Evolutionary conservation across 2,329 filamentous ascomycete species (phyloP), one percentile per base, ranked within the genome.

Genomic region (Trichoderma lentiforme): DNA sequence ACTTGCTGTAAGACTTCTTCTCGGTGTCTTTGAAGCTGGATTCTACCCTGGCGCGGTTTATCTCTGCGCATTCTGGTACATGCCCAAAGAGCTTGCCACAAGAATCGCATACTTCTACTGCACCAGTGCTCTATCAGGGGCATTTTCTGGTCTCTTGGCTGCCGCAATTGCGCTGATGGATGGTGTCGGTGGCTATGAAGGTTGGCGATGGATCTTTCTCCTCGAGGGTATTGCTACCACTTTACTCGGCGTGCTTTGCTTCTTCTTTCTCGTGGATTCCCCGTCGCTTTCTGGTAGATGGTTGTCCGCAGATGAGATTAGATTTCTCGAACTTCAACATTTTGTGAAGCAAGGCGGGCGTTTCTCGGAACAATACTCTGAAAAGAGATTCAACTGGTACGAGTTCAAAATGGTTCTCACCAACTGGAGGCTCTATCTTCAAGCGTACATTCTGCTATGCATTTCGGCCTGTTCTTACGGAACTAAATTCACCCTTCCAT

Each of bases 41-140:
- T 93, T 94, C 86, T 93, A 93, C 43, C 81, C 81, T 0, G 81
- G 65, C 81, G 84, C 82, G 58, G 87, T 92, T 78, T 92, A 94
- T 78, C 83, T 95, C 6, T 90, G 94, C 73, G 90, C 92, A 71
- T 95, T 95, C 90, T 97, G 93, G 94, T 98, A 98, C 77, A 90
- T 91, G 72, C 90, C 95, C 72, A 85, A 86, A 61, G 95, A 98
- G 82, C 93, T 95, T 2, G 95, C 98, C 82, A 93, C 94, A 77
- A 90, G 96, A 47, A 98, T 95, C 83, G 93, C 91, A n/a, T 95
- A 98, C 84, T 98, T 98, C 85, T 98, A 98, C 85, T 90, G 88
- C 77, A 93, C 88, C 28, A 94, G 93, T 1, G 92, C 91, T 0
- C 83, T 95, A 4, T 92, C 93, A 0, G 92, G 93, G 26, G 93